Base-by-base conservation (phyloP, 2,329 filamentous ascomycete genomes). In the Ilyonectria mors-panacis region DNA sequence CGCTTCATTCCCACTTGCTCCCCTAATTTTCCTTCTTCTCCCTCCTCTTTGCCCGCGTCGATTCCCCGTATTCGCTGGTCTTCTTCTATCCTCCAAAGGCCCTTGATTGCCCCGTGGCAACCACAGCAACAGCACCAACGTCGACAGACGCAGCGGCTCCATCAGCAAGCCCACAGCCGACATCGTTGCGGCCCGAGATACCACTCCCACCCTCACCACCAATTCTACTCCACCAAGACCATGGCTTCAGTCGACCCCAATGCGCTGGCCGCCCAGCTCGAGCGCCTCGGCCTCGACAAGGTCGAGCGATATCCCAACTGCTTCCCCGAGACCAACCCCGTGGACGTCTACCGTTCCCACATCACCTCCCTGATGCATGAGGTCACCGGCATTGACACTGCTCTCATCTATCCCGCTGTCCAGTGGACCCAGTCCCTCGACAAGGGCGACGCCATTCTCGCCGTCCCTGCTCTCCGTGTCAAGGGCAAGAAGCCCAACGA, bases 351-450 rank as follows among this genome's bases (percentile, higher is more conserved):
- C 85, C 88, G 94, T 67, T 89, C 90, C 42, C 92, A 95, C 78
- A 88, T 97, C 70, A 91, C 92, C 68, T 85, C 91, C 47, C 84
- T 93, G 55, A 83, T 97, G 45, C 84, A 88, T 37, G 84, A 88
- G 21, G 87, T 94, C 67, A 93, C 92, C 2, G 92, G 91, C 23
- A 91, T 94, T 30, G 91, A 93, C 65, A 79, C 86, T 37, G 84
- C 86, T 60, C 89, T 94, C 74, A 91, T 97, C 78, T 94, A 93
- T 82, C 89, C 89, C 28, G 89, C 90, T 42, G 84, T 97, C 47
- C 88, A 92, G 83, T 95, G 93, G 93, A 95, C 94, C 6, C 85
- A 89, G 69, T 89, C 91, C 42, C 85, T 94, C 23, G 94, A 96
- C 71, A 94, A 95, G 84, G 94, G 94, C 54, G 94, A 97, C 81